Conservation (phyloP, 106 monocot genomes). For the Acorus gramineus region DNA sequence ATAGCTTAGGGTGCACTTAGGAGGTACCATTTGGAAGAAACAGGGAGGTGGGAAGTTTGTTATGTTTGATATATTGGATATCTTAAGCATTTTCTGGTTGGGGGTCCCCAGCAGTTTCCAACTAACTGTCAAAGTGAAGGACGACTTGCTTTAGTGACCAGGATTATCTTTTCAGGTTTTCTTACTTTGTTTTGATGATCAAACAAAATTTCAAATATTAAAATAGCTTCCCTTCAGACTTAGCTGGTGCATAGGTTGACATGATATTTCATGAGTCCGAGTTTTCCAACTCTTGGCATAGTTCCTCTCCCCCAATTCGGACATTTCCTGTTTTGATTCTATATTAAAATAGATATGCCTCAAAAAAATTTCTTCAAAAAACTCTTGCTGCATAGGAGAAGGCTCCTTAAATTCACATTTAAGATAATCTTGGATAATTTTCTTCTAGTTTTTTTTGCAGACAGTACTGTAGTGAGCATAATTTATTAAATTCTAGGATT, state of each 20-base stretch:
- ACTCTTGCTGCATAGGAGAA: slow-evolving; percentile 74
- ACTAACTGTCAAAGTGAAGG: slow-evolving; percentile 73
- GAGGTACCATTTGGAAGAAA: slow-evolving; percentile 87
- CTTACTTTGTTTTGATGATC: too few species aligned
- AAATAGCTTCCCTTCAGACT: too few species aligned
- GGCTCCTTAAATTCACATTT: slow-evolving; percentile 85
- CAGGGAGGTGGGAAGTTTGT: slow-evolving; percentile 88
- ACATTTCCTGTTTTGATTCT: too few species aligned
- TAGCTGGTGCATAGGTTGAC: too few species aligned
- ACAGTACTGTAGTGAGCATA: background rate
- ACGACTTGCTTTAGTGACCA: slow-evolving; percentile 92
- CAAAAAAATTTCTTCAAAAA: too few species aligned
- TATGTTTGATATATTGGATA: slow-evolving; percentile 62
- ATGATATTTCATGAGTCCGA: too few species aligned
- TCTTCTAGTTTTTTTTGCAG: background rate
- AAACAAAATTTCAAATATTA: too few species aligned
- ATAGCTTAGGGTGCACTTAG: slow-evolving; percentile 68
- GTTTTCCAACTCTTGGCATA: too few species aligned
- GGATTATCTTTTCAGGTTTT: slow-evolving; percentile 29
- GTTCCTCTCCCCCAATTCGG: too few species aligned
- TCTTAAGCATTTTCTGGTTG: slow-evolving; percentile 72
- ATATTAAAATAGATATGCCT: too few species aligned
- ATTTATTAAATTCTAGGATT: too few species aligned
- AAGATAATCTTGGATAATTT: background rate
- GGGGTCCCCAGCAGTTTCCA: slow-evolving; percentile 82